Conservation (phyloP, 768 basidiomycete genomes). For the Crucibulum laeve region DNA sequence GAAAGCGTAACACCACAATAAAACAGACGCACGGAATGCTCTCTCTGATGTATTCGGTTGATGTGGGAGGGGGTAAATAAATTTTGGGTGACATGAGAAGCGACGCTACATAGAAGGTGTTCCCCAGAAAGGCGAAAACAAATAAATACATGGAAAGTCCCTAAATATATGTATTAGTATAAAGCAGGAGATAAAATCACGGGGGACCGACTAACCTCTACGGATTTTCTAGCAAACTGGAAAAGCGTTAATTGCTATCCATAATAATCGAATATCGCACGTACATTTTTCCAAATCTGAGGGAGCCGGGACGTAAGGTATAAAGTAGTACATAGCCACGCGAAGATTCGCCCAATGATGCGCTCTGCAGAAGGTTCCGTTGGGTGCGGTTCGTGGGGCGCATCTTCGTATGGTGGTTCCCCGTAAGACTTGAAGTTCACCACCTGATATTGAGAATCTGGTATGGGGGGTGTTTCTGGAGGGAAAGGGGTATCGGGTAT, state of each 20-base stretch:
- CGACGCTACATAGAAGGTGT: conserved; percentile 88
- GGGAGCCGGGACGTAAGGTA: conserved; percentile 93
- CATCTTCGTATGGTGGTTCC: conserved; percentile 5
- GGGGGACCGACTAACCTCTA: conserved; percentile 64
- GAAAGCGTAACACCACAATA: conserved; percentile 2
- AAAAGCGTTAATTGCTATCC: conserved; percentile 3
- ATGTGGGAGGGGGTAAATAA: conserved; percentile 50
- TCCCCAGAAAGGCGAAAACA: conserved; percentile 90
- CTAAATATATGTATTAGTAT: conserved; percentile 25
- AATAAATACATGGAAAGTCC: conserved; percentile 95
- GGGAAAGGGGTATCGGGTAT: conserved; percentile 11
- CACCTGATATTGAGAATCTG: not conserved
- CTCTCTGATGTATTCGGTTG: conserved; percentile 68
- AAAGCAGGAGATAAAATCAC: not conserved
- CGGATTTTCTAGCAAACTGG: conserved; percentile 85
- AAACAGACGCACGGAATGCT: conserved; percentile 70
- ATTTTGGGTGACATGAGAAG: conserved; percentile 76
- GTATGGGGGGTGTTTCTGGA: conserved; percentile 3
- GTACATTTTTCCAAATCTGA: conserved; percentile 98
- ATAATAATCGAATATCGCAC: conserved; percentile 24
- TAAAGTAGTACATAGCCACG: conserved; percentile 90
- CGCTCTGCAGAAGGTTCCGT: conserved; percentile 42
- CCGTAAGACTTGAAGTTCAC: conserved; percentile 1
- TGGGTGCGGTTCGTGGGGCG: conserved; percentile 17
- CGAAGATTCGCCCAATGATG: conserved; percentile 83